Evolutionary conservation across 768 basidiomycete genomes (phyloP), one percentile per base, ranked within the genome.

Genomic region (Tulasnella sp.): DNA sequence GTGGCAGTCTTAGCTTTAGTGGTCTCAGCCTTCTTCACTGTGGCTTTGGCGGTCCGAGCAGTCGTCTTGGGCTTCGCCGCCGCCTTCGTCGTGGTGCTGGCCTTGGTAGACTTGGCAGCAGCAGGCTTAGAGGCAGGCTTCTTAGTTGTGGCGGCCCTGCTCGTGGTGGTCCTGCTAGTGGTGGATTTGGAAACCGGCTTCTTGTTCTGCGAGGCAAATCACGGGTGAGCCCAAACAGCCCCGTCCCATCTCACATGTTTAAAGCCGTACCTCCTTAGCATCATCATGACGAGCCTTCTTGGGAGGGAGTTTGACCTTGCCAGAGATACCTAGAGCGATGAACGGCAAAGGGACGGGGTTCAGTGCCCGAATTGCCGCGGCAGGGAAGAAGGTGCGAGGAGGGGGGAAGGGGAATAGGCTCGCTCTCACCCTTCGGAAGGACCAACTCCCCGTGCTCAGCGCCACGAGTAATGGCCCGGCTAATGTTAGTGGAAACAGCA

Each of bases 41-140:
- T 76, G 36, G 74, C 29, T 36, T 78, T 72, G 25, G 77, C n/a
- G 12, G 39, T 75, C 8, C 67, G 19, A 37, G 77, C 74, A 54
- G 74, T 45, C 11, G 77, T 34, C 68, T 78, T 78, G 17, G 74
- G 29, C 49, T 70, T 70, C 19, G 68, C 39, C 34, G 34, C 29
- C 11, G 68, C 45, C 31, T 25, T 39, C 1, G 74, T 40, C 19
- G 45, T 73, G 29, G 80, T 77, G 71, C 79, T 80, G 34, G 80
- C 71, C 78, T 80, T 80, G 79, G 81, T 81, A 76, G 80, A 72
- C 39, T 77, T 54, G 67, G 80, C 75, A 79, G 82, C 70, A 34
- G 76, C 82, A 77, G 72, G 39, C 73, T 77, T 77, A 19, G 71
- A 42, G 14, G 71, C 37, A 37, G 72, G 72, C 42, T 75, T 78